Base-by-base conservation (phyloP, 1,284 basidiomycete genomes). In the Fomitopsis pinicola region DNA sequence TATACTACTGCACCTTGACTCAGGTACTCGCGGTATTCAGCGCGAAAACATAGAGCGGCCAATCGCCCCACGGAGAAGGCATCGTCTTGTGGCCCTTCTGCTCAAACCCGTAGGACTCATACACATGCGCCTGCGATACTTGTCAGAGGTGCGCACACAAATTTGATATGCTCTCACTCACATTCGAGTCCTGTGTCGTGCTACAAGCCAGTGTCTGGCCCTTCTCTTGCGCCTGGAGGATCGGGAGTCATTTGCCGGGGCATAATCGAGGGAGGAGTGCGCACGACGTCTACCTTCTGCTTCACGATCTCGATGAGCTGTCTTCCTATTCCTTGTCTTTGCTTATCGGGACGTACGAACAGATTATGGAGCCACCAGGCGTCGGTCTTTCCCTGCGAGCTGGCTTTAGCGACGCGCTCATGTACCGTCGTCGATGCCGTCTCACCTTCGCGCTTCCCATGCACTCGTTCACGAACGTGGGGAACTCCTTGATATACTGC, bases 351-450 rank as follows among this genome's bases (percentile, higher is more conserved):
- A 3, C 62, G 62, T 0, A 67, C 64, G 65, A 68, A 67, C 3
- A 65, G 55, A 36, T 62, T 64, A 17, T 67, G 65, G 0, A 70
- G 58, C 63, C 66, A 70, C 69, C 67, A 70, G 3, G 62, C 60
- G 28, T 67, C 64, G 1, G 55, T 22, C 50, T 65, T 64, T 8
- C 62, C 62, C 65, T 69, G 42, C 8, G 9, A 15, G 8, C 42
- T 22, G 19, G 3, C 2, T 22, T 44, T 7, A 50, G 30, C 6
- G 5, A 22, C 30, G 12, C 5, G 22, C 14, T n/a, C 10, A 28
- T 5, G 22, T 3, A 9, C 17, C 19, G 6, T 17, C 26, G 30
- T 17, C 15, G 33, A 17, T 14, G 15, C 8, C 50, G 19, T 3
- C 52, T 40, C 17, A 54, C 52, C 38, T 40, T 54, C 19, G 52